Conservation (phyloP, 2,329 filamentous ascomycete genomes). For the Neocatenulostroma microsporum region DNA sequence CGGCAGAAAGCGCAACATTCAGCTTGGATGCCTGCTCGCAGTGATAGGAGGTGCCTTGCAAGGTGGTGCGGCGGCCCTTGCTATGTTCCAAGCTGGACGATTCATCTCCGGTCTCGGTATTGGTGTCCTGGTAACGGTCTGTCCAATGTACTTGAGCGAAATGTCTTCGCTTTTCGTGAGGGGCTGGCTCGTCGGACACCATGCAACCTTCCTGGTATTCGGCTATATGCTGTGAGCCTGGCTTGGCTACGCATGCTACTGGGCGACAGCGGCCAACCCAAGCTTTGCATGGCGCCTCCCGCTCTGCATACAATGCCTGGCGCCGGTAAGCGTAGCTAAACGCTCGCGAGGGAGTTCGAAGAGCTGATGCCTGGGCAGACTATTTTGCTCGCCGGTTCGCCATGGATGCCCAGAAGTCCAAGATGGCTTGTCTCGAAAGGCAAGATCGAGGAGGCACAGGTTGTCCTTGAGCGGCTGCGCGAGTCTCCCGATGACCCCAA, state of each 20-base stretch:
- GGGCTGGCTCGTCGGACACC: slow-evolving; percentile 1
- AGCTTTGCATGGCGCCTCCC: slow-evolving; percentile 38
- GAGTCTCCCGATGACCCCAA: slow-evolving; percentile 32
- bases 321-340: slow-evolving; percentile 28
- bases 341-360: too few relatives aligned
- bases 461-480: slow-evolving; percentile 37
- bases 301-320: slow-evolving; percentile 35
- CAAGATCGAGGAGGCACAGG: slow-evolving; percentile 32
- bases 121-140: slow-evolving; percentile 17
- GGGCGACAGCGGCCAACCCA: slow-evolving; percentile 22
- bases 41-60: slow-evolving; percentile 34
- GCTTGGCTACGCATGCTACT: slow-evolving; percentile 33
- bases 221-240: slow-evolving; percentile 33
- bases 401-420: slow-evolving; percentile 36
- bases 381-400: slow-evolving; percentile 30
- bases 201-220: slow-evolving; percentile 33
- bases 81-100: slow-evolving; percentile 33
- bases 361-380: not conserved
- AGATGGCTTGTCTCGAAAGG: slow-evolving; percentile 40
- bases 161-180: not conserved
- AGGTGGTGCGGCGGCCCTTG: slow-evolving; percentile 27
- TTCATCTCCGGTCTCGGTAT: slow-evolving; percentile 31
- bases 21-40: slow-evolving; percentile 27
- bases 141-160: slow-evolving; percentile 4
- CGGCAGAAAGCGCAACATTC: slow-evolving; percentile 30